Evolutionary conservation across 1,284 basidiomycete species (phyloP).

Genomic region (Heterobasidion irregulare): DNA sequence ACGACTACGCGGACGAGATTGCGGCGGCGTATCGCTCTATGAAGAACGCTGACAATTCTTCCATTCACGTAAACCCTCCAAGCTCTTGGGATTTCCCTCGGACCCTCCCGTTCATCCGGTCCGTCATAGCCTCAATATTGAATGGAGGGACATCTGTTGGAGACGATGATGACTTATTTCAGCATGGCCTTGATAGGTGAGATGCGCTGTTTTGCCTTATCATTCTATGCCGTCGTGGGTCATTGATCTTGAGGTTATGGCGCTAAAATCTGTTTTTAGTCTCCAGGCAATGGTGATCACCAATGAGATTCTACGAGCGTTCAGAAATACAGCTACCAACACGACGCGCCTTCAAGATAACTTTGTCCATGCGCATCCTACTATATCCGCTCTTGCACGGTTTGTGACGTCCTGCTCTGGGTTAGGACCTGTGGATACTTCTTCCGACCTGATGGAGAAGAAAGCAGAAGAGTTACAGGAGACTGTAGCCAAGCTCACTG

Average conservation of each 20-base stretch:
- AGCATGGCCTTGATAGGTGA: constrained; percentile 35
- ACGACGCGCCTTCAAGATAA: constrained; percentile 4
- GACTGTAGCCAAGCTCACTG: neutral
- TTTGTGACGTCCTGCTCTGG: constrained; percentile 4
- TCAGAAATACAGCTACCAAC: constrained; percentile 10
- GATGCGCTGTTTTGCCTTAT: no score
- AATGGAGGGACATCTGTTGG: constrained; percentile 8
- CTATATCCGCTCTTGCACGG: constrained; percentile 10
- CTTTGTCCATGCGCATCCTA: constrained; percentile 17
- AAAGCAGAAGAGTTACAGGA: neutral
- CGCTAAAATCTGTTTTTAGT: constrained; percentile 8
- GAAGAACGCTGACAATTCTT: constrained; percentile 12
- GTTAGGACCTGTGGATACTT: neutral
- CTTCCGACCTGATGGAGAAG: neutral
- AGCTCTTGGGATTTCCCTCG: constrained; percentile 17
- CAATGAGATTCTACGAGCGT: constrained; percentile 19
- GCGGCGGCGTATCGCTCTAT: constrained; percentile 16
- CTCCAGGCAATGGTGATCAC: constrained; percentile 25
- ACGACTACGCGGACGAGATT: constrained; percentile 22
- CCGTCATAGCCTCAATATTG: constrained; percentile 20
- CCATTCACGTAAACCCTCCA: constrained; percentile 16
- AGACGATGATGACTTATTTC: constrained; percentile 33
- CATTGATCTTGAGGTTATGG: neutral
- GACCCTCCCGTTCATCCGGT: constrained; percentile 19
- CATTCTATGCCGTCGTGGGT: neutral